phyloP scores from a whole-genome alignment of 148 eudicot genomes.

The Rhododendron molle region DNA sequence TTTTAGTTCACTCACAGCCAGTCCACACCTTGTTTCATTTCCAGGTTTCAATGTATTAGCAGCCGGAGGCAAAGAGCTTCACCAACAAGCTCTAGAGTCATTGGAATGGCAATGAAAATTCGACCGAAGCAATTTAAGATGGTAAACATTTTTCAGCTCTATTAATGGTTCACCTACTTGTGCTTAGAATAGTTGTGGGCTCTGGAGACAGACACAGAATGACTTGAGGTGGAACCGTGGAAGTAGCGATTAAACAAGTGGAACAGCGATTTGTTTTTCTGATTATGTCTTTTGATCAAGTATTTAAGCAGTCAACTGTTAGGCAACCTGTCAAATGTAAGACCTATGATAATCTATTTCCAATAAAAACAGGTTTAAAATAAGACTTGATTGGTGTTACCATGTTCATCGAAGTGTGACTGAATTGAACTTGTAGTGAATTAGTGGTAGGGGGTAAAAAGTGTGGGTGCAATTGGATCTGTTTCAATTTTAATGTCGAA shows the following conservation, averaged over 20 bases:
- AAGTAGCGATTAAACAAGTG: neutral
- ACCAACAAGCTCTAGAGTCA: conserved; percentile 55
- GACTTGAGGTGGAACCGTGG: neutral
- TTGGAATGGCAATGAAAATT: conserved; percentile 41
- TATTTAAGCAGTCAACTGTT: neutral
- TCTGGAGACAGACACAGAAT: neutral
- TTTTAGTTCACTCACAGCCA: neutral
- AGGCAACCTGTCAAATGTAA: neutral
- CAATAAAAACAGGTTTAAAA: neutral
- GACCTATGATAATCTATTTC: neutral
- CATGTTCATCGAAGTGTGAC: neutral
- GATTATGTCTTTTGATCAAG: neutral
- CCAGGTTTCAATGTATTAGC: conserved; percentile 82
- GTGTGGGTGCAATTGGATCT: neutral
- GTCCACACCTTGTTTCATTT: neutral
- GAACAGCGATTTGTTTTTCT: neutral
- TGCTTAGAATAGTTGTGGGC: neutral
- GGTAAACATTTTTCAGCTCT: neutral
- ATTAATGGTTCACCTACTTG: neutral
- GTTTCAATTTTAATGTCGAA: no score
- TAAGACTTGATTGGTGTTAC: neutral
- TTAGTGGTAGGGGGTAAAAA: neutral
- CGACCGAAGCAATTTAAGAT: neutral
- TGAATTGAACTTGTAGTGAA: neutral
- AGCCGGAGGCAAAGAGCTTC: conserved; percentile 70